Percentiles rank a stretch among this genome's conserved stretches.
Conservation (phyloP, 164 flowering plant genomes). For the Vitis labrusca region DNA sequence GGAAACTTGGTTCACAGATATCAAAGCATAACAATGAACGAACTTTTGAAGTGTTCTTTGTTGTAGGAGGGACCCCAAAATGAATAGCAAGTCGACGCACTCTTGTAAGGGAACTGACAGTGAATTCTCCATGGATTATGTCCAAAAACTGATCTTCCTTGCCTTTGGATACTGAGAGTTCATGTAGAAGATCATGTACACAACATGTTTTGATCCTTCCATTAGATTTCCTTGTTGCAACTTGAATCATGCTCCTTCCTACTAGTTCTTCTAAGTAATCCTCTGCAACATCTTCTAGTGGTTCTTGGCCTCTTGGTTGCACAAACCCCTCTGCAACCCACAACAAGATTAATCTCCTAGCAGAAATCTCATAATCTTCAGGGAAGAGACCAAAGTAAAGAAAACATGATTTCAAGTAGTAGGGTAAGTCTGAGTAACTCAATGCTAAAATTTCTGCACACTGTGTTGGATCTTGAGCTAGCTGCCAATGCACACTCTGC, state of each 20-base stretch:
- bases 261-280: constrained; percentile 19
- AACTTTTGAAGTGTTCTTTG: background rate
- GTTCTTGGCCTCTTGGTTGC: constrained; percentile 2
- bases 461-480: background rate
- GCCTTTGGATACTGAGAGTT: constrained; percentile 5
- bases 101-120: too few species aligned
- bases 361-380: constrained; percentile 16
- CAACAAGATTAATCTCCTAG: constrained; percentile 7
- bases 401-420: constrained; percentile 19
- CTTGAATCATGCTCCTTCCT: constrained; percentile 18
- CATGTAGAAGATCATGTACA: constrained; percentile 15
- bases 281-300: constrained; percentile 21
- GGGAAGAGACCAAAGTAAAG: constrained; percentile 21
- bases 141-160: constrained; percentile 12
- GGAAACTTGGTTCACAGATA: too few species aligned
- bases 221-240: constrained; percentile 3
- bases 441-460: constrained; percentile 12
- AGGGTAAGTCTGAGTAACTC: constrained; percentile 15
- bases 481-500: constrained; percentile 1
- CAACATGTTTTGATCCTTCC: constrained; percentile 12
- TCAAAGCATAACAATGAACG: too few species aligned
- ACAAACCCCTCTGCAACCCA: constrained; percentile 28
- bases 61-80: background rate
- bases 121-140: background rate
- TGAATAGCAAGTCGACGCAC: background rate